Percentiles rank a stretch among this genome's conserved stretches.
Evolutionary conservation across 2,329 filamentous ascomycete genomes (phyloP).

Genomic region (Spiromastix sp.): DNA sequence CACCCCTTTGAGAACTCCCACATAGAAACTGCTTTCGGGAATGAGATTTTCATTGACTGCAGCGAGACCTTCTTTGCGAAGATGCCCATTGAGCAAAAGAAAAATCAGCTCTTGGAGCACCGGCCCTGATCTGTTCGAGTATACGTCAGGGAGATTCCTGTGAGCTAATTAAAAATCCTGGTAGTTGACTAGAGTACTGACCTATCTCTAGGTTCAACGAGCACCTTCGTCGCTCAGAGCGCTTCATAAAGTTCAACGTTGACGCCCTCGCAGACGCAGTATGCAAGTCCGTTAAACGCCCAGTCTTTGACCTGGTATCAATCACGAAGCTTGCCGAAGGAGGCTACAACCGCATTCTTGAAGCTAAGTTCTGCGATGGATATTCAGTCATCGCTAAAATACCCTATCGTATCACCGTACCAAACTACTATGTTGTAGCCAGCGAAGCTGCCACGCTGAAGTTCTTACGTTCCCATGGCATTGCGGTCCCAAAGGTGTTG

Average conservation of each 20-base stretch:
- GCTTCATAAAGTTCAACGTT: not conserved
- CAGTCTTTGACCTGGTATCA: not conserved
- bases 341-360: constrained; percentile 20
- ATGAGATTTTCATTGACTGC: too few relatives aligned
- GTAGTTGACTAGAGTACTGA: not conserved
- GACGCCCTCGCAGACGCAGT: not conserved
- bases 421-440: constrained; percentile 16
- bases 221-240: not conserved
- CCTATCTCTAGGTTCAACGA: constrained; percentile 2
- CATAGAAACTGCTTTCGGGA: too few relatives aligned
- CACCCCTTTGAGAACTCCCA: too few relatives aligned
- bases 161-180: not conserved
- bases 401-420: constrained; percentile 19
- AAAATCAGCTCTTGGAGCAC: not conserved
- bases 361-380: constrained; percentile 16
- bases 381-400: constrained; percentile 17
- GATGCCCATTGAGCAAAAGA: too few relatives aligned
- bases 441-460: constrained; percentile 23
- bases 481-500: constrained; percentile 22
- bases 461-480: constrained; percentile 17
- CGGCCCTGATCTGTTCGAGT: constrained; percentile 1
- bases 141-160: constrained; percentile 4
- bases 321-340: constrained; percentile 19
- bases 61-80: too few relatives aligned
- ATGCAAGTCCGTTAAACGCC: not conserved